Percentiles rank a stretch among this genome's conserved stretches.
phyloP scores from a whole-genome alignment of 805 yeast species.

The Candida ascalaphidarum region DNA sequence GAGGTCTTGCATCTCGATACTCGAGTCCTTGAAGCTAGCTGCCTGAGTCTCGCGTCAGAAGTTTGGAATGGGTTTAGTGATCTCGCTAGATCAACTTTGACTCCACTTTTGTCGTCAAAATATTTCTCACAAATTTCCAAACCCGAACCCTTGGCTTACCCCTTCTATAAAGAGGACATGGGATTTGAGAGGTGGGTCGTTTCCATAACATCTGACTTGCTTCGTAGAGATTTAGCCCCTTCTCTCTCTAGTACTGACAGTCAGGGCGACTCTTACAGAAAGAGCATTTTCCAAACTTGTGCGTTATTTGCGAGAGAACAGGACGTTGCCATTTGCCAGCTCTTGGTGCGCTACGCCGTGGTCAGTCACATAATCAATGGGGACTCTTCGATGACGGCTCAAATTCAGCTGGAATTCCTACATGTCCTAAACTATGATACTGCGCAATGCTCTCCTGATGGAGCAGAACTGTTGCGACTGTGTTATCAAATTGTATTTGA shows the following conservation, averaged over 20 bases:
- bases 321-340: slow-evolving; percentile 60
- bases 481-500: slow-evolving; percentile 71
- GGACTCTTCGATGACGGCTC: slow-evolving; percentile 25
- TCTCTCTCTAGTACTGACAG: too few species aligned
- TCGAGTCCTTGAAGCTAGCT: slow-evolving; percentile 9
- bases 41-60: slow-evolving; percentile 10
- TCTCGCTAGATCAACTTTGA: slow-evolving; percentile 61
- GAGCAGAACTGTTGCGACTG: slow-evolving; percentile 48
- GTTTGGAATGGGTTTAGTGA: slow-evolving; percentile 61
- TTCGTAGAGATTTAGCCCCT: slow-evolving; percentile 31
- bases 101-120: slow-evolving; percentile 67
- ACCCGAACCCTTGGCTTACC: slow-evolving; percentile 45
- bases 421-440: slow-evolving; percentile 39
- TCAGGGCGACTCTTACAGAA: too few species aligned
- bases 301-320: slow-evolving; percentile 60
- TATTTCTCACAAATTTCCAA: slow-evolving; percentile 54
- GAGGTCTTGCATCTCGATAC: slow-evolving; percentile 46
- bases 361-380: slow-evolving; percentile 53
- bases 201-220: slow-evolving; percentile 56
- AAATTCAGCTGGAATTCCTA: slow-evolving; percentile 51
- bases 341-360: slow-evolving; percentile 69
- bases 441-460: slow-evolving; percentile 41
- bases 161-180: slow-evolving; percentile 50
- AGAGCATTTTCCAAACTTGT: slow-evolving; percentile 50
- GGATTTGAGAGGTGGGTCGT: slow-evolving; percentile 67